Evolutionary conservation across 495 filamentous ascomycete genomes (phyloP).

Genomic region (Aspergillus hancockii): DNA sequence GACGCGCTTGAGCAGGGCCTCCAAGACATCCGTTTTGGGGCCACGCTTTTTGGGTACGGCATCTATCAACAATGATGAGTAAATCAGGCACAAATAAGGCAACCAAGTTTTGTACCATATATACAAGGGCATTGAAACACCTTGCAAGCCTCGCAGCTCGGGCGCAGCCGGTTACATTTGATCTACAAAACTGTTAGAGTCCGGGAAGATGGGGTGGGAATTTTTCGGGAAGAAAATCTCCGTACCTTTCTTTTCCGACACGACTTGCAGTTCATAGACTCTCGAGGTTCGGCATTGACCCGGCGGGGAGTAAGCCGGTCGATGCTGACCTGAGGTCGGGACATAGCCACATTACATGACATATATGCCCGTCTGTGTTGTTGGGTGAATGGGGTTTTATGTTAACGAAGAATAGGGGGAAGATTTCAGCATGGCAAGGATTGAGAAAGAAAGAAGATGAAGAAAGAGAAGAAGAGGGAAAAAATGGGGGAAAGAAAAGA

Average conservation of each 20-base stretch:
- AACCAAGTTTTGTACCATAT: conserved; percentile 61
- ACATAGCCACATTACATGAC: conserved; percentile 44
- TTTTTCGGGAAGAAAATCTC: conserved; percentile 2
- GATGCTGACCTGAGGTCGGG: conserved; percentile 80
- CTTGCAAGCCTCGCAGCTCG: conserved; percentile 84
- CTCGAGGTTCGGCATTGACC: conserved; percentile 72
- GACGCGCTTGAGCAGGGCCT: conserved; percentile 79
- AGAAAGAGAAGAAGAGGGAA: conserved; percentile 4
- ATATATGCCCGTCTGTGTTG: conserved; percentile 14
- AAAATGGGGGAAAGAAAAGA: neutral
- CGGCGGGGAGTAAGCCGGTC: conserved; percentile 75
- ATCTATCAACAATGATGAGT: conserved; percentile 48
- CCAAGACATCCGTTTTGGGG: conserved; percentile 84
- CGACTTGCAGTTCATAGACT: conserved; percentile 93
- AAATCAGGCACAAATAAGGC: neutral
- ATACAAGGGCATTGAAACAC: conserved; percentile 87
- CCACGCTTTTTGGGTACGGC: conserved; percentile 86
- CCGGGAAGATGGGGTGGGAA: neutral
- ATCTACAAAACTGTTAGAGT: conserved; percentile 52
- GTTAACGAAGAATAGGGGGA: neutral
- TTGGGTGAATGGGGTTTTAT: neutral
- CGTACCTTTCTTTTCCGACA: conserved; percentile 83
- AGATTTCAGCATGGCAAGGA: conserved; percentile 12
- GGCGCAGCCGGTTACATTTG: conserved; percentile 84
- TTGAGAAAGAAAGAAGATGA: conserved; percentile 1